These are phyloP conservation scores for Chlamydomonas urium DNA, from an alignment of 139 green algal species.

Conservation along the genomic window DNA sequence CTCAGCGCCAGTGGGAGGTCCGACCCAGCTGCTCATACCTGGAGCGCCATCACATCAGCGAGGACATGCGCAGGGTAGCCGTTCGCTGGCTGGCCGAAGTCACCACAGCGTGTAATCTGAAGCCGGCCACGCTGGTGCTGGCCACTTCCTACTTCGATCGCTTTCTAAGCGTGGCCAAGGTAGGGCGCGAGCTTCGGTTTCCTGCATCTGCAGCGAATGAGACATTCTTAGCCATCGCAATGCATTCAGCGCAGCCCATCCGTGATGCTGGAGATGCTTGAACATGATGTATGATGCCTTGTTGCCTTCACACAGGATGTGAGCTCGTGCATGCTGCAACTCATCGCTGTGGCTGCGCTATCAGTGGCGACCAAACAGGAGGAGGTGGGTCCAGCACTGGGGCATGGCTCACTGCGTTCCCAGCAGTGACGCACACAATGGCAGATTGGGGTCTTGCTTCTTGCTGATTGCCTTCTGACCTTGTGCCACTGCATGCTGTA, in stretches of 20 bases:
- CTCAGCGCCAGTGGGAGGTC: too few relatives aligned
- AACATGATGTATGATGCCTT: not conserved
- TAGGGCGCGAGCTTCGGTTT: not conserved
- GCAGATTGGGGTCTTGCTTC: too few relatives aligned
- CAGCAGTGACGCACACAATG: too few relatives aligned
- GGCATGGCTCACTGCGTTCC: not conserved
- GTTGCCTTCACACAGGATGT: conserved; percentile 25
- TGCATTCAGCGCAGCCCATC: not conserved
- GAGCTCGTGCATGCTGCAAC: conserved; percentile 45
- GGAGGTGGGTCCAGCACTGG: conserved; percentile 46
- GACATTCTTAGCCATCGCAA: not conserved
- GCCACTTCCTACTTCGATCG: conserved; percentile 43
- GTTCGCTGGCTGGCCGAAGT: conserved; percentile 53
- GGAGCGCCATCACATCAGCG: too few relatives aligned
- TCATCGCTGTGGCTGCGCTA: conserved; percentile 49
- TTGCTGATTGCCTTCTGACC: too few relatives aligned
- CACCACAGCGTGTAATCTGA: conserved; percentile 44
- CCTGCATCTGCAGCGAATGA: not conserved
- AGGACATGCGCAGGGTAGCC: conserved; percentile 39
- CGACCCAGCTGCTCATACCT: too few relatives aligned
- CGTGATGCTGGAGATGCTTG: too few relatives aligned
- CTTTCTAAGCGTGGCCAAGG: conserved; percentile 35
- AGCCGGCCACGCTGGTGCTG: conserved; percentile 57
- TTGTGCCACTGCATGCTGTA: too few relatives aligned
- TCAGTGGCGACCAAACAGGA: conserved; percentile 59